Evolutionary conservation across 768 basidiomycete species (phyloP).

Genomic region (Amanita fuliginea): DNA sequence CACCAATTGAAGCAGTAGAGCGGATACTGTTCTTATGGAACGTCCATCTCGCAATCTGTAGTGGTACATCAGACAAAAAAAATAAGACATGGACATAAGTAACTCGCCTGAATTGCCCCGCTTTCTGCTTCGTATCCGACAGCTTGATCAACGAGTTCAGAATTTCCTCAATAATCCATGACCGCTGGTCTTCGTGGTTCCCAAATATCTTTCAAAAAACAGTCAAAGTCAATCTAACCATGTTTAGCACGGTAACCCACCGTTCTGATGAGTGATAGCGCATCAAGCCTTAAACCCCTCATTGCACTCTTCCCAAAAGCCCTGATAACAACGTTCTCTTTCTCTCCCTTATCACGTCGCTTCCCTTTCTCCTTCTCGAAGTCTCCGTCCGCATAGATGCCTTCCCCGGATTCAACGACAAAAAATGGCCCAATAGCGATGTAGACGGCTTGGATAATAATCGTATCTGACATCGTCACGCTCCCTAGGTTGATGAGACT

Average conservation of each 20-base stretch:
- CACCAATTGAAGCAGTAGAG: conserved; percentile 88
- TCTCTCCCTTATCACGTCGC: conserved; percentile 32
- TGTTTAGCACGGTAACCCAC: conserved; percentile 32
- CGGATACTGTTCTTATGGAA: conserved; percentile 89
- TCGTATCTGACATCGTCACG: conserved; percentile 76
- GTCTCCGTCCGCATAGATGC: conserved; percentile 24
- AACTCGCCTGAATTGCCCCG: conserved; percentile 76
- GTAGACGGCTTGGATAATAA: conserved; percentile 89
- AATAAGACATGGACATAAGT: neutral
- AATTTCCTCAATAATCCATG: conserved; percentile 98
- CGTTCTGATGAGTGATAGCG: conserved; percentile 73
- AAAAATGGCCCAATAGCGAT: conserved; percentile 94
- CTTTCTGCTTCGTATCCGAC: conserved; percentile 82
- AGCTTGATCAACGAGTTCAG: conserved; percentile 82
- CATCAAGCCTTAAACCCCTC: conserved; percentile 72
- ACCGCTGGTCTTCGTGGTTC: conserved; percentile 80
- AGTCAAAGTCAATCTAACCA: neutral
- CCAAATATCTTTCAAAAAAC: conserved; percentile 63
- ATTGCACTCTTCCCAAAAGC: conserved; percentile 73
- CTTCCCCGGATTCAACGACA: conserved; percentile 50
- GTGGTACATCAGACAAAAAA: neutral
- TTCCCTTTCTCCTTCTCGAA: conserved; percentile 25
- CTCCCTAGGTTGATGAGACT: conserved; percentile 61
- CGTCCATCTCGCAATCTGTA: conserved; percentile 81
- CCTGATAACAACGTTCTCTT: conserved; percentile 46